Evolutionary conservation across 306 rosid genomes (phyloP), one percentile per base, ranked within the genome.

Genomic region (Cicer arietinum): DNA sequence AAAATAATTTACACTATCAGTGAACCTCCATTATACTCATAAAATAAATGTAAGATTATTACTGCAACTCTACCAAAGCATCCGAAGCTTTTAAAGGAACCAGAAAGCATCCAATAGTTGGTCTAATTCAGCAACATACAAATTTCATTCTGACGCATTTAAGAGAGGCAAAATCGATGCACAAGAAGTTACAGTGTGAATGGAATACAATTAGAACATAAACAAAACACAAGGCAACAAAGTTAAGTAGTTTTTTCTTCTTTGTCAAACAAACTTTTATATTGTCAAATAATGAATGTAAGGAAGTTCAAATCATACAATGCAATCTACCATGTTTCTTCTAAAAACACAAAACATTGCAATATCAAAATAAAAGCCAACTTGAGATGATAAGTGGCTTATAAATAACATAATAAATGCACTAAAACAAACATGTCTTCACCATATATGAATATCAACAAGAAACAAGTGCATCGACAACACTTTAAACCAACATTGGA

Each of bases 341-440:
- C 57, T 39, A 71, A 77, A 77, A 59, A 60, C 71, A 20, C 72
- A 73, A 30, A 30, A 78, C 56, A 67, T 45, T 43, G 40, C 56
- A 67, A 37, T 3, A 12, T 74, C 39, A 44, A 79, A 50, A 45
- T 16, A 67, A 10, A 65, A 72, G 16, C 20, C 77, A 61, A 50
- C 45, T 60, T 69, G 44, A 53, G 35, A 41, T 51, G 45, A 53
- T 66, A 18, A 74, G 60, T 18, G 40, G 30, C 8, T 39, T 43
- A 66, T 40, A 48, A 69, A 54, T 45, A 59, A 54, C 11, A 25
- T 35, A 80, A 46, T 6, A 71, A 73, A 74, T 73, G 45, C 69
- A 42, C 47, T 30, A 39, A 71, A 50, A 61, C 30, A 70, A 47
- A 67, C 40, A 61, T 76, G 13, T 58, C 10, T 37, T 40, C 41